Evolutionary conservation across 768 basidiomycete species (phyloP), one percentile per base, ranked within the genome.

Genomic region (Lentinula guzmanii): DNA sequence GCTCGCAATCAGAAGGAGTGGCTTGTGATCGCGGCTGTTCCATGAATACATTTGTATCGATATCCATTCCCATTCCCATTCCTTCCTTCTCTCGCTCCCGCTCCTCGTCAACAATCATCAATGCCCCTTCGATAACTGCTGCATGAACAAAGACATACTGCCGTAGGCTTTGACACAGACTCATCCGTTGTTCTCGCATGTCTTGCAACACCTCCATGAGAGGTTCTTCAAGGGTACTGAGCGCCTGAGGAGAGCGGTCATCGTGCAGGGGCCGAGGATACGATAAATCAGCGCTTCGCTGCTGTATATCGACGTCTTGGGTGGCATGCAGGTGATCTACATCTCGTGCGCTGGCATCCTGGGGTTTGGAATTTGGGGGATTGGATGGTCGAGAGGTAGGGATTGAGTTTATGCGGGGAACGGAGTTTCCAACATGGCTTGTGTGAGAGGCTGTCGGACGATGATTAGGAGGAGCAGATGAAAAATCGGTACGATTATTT

Each of bases 141-240:
- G 88, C 86, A 70, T 97, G 92, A 41, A 94, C 91, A 73, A 95
- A 98, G 18, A 95, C 89, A 69, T 95, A 98, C 75, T 98, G 96
- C 61, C 95, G 78, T 69, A 95, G 75, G 71, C 91, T 96, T 77
- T 96, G 95, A 70, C 95, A 96, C 63, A 97, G 74, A 68, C 92
- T 94, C 96, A 98, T 98, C 58, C 96, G 80, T 75, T 98, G 95
- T 72, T 95, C 88, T 50, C 96, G 82, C 88, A 98, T 93, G 70
- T 95, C 92, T 73, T 95, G 93, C 55, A 98, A 79, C 1, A 97
- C 82, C 59, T 86, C 82, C 70, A 82, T 86, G 43, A 97, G 83
- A 3, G 96, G 96, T 52, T 93, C 89, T 35, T 82, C 79, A 64
- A 88, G 85, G 39, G 79, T 77, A 48, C 84, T 85, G 62, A 92